Evolutionary conservation across 2,329 filamentous ascomycete species (phyloP).

Genomic region (Aureobasidium sp.): DNA sequence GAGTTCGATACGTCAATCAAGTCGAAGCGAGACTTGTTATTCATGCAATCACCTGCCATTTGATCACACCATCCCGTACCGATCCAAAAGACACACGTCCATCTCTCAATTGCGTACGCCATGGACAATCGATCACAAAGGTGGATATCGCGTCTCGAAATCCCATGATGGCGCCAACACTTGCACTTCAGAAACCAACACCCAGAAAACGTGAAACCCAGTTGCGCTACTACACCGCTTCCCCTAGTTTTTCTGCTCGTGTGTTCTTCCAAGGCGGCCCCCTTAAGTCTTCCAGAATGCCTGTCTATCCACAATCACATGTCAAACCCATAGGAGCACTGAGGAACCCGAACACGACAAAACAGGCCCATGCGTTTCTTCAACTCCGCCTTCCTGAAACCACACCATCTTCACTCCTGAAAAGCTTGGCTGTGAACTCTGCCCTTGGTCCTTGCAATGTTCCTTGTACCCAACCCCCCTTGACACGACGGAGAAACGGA

Average conservation of each 20-base stretch:
- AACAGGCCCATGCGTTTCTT: neutral
- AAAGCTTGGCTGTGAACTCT: neutral
- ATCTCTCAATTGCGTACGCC: neutral
- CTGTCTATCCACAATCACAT: conserved; percentile 4
- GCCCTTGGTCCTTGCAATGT: neutral
- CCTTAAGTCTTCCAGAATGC: neutral
- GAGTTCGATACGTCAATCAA: neutral
- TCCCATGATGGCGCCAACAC: neutral
- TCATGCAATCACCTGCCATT: neutral
- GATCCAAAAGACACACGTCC: neutral
- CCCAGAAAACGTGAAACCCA: neutral
- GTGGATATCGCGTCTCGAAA: neutral
- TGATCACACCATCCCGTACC: neutral
- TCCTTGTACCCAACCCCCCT: no score
- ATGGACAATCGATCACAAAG: neutral
- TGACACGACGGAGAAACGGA: neutral
- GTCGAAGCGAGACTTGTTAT: neutral
- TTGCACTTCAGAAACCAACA: neutral
- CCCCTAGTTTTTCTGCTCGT: neutral
- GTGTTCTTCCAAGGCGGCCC: neutral
- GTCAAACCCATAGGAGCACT: neutral
- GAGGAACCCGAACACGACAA: neutral
- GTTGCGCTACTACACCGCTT: neutral
- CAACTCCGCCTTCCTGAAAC: neutral
- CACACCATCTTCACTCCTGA: neutral